These are phyloP conservation scores for Chrysochromulina parva DNA, from an alignment of 78 protist species.

Conservation along the genomic window DNA sequence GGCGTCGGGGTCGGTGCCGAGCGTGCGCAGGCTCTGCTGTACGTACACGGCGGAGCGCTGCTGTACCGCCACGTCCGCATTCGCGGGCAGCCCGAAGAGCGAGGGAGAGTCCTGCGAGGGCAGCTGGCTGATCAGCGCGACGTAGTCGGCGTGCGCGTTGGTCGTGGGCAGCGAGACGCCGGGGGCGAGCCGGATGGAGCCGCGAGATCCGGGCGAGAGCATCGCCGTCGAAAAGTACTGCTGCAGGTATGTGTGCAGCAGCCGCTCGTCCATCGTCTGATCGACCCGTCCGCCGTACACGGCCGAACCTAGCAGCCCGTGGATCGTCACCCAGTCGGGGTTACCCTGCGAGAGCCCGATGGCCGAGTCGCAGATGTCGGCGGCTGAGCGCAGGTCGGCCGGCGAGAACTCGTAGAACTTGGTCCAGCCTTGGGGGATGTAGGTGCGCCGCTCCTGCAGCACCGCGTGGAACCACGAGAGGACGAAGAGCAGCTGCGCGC, in stretches of 20 bases:
- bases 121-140: constrained; percentile 18
- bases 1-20: background rate
- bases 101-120: constrained; percentile 66
- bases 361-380: constrained; percentile 49
- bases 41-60: background rate
- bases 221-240: constrained; percentile 30
- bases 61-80: constrained; percentile 64
- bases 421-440: constrained; percentile 86
- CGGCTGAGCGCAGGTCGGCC: constrained; percentile 75
- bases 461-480: constrained; percentile 84
- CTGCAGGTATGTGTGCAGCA: constrained; percentile 68
- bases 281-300: constrained; percentile 84
- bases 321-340: constrained; percentile 55
- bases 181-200: background rate
- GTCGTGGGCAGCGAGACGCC: constrained; percentile 16
- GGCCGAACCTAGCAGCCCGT: constrained; percentile 66
- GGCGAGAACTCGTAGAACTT: constrained; percentile 80
- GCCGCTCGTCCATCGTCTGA: constrained; percentile 54
- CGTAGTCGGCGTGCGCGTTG: background rate
- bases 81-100: constrained; percentile 77
- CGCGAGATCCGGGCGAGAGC: constrained; percentile 8
- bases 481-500: constrained; percentile 57
- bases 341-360: background rate
- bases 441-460: constrained; percentile 84
- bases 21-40: background rate